A percentile compares a stretch with the other conserved stretches of the same genome.
Evolutionary conservation across 106 monocot species (phyloP).

Genomic region (Acorus gramineus): DNA sequence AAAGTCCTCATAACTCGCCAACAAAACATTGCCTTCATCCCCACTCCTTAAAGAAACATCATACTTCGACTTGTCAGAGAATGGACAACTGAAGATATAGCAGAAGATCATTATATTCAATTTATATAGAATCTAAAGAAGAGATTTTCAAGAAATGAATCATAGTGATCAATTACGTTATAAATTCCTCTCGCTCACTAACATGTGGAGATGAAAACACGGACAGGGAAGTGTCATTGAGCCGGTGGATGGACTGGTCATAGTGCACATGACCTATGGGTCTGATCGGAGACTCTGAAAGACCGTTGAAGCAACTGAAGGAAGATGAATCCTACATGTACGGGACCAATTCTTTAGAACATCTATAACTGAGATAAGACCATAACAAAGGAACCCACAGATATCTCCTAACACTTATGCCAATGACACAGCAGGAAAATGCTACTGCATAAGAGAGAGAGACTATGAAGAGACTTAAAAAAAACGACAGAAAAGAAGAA

Average conservation of each 20-base stretch:
- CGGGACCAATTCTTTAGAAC: not conserved
- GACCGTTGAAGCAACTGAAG: constrained; percentile 63
- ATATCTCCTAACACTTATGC: too few relatives aligned
- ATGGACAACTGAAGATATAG: constrained; percentile 32
- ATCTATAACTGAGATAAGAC: too few relatives aligned
- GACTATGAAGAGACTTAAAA: too few relatives aligned
- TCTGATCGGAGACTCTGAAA: constrained; percentile 53
- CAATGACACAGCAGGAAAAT: too few relatives aligned
- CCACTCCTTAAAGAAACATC: constrained; percentile 21
- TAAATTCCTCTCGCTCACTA: constrained; percentile 34
- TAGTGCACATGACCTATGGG: constrained; percentile 46
- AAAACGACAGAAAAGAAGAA: too few relatives aligned
- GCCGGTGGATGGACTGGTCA: constrained; percentile 39
- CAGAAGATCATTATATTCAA: not conserved
- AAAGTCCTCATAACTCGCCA: constrained; percentile 6
- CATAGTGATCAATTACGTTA: constrained; percentile 17
- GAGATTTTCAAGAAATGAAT: not conserved
- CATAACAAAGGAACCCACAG: too few relatives aligned
- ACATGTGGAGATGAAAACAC: constrained; percentile 72
- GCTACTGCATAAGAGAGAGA: too few relatives aligned
- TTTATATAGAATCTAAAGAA: not conserved
- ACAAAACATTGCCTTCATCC: constrained; percentile 17
- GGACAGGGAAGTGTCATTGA: constrained; percentile 40
- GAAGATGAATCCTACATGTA: constrained; percentile 64
- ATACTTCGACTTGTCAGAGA: constrained; percentile 34